Evolutionary conservation across 2,329 filamentous ascomycete species (phyloP).

Genomic region (Coleophoma eucalyptorum): DNA sequence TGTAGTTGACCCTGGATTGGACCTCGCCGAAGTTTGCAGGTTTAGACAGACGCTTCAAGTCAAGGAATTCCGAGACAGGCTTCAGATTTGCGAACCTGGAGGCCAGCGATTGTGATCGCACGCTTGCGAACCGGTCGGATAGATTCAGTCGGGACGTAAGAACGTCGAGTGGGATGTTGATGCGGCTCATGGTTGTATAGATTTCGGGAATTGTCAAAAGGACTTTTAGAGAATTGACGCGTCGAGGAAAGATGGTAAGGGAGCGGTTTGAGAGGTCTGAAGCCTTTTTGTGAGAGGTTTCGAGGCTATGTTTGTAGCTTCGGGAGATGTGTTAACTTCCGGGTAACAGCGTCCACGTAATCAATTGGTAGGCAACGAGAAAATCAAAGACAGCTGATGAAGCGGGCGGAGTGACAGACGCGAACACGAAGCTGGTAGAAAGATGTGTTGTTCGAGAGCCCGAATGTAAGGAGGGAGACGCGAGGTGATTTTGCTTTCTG

Average conservation of each 20-base stretch:
- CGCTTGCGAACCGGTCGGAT: conserved; percentile 75
- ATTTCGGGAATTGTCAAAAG: conserved; percentile 1
- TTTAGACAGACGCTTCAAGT: conserved; percentile 93
- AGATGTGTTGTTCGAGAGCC: too few species aligned
- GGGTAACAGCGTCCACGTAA: background rate
- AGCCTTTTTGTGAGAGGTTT: background rate
- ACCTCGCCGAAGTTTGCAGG: conserved; percentile 86
- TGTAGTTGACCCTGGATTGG: conserved; percentile 94
- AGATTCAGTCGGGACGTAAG: conserved; percentile 89
- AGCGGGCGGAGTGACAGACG: background rate
- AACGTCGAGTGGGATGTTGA: conserved; percentile 89
- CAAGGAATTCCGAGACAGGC: conserved; percentile 89
- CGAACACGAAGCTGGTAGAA: too few species aligned
- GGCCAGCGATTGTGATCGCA: conserved; percentile 74
- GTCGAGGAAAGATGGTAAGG: background rate
- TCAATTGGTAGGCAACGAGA: background rate
- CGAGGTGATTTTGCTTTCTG: too few species aligned
- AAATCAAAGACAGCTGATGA: background rate
- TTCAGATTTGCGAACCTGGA: conserved; percentile 89
- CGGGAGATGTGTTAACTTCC: conserved; percentile 1
- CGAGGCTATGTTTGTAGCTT: too few species aligned
- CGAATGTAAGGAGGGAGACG: too few species aligned
- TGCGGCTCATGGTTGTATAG: conserved; percentile 65
- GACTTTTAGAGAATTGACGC: background rate
- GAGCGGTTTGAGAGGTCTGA: background rate